Conservation (phyloP, 2,329 filamentous ascomycete species). For the Talaromyces atroroseus region DNA sequence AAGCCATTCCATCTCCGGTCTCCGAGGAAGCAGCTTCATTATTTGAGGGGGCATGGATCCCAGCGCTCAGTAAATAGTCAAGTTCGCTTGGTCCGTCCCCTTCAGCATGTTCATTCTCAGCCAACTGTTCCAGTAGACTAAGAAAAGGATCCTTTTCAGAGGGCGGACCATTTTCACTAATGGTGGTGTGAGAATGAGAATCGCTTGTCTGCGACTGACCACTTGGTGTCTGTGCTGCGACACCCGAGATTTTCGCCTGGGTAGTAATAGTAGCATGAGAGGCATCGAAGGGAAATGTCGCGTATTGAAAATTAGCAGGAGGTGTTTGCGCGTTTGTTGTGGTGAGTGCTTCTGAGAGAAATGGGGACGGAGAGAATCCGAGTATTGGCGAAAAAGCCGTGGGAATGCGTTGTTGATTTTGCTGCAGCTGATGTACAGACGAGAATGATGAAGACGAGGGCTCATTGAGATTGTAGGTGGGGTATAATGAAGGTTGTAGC, state of each 20-base stretch:
- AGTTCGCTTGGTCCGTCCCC: conserved; percentile 64
- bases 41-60: conserved; percentile 8
- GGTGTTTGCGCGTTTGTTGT: conserved; percentile 25
- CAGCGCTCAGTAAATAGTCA: conserved; percentile 64
- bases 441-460: conserved; percentile 11
- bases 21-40: background rate
- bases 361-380: conserved; percentile 28
- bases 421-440: conserved; percentile 3
- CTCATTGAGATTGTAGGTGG: conserved; percentile 7
- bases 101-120: conserved; percentile 64
- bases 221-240: conserved; percentile 31
- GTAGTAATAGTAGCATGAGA: conserved; percentile 11
- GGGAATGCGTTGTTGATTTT: conserved; percentile 7
- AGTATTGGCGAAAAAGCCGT: conserved; percentile 38
- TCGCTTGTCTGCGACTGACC: conserved; percentile 39
- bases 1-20: background rate
- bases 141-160: conserved; percentile 74
- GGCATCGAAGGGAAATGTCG: conserved; percentile 35
- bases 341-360: conserved; percentile 24
- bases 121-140: conserved; percentile 71
- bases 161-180: conserved; percentile 48
- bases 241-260: conserved; percentile 5
- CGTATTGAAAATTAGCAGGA: conserved; percentile 30
- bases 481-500: background rate
- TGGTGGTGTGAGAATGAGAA: conserved; percentile 39